Base-by-base conservation (phyloP, 2,329 filamentous ascomycete genomes). In the Ceratocystis diversiconidia region DNA sequence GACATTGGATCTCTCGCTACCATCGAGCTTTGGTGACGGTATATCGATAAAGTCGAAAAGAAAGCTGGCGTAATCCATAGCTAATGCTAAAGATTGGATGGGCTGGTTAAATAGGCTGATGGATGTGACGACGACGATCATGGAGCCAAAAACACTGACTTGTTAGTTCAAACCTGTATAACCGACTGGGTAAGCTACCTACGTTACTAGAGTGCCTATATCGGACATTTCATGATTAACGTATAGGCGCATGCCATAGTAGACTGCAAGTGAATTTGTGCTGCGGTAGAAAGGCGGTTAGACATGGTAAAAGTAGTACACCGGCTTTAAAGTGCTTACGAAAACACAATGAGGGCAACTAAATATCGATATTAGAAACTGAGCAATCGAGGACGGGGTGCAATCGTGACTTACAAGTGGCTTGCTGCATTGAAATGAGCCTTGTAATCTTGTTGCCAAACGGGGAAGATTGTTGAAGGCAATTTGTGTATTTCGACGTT, bases 31-130 rank as follows among this genome's bases (percentile, higher is more conserved):
- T 7, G 7, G 28, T n/a, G 32, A 36, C 6, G 65, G 65, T 36
- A 68, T 63, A 64, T 80, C 78, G 66, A 80, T 80, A 66, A 75
- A 72, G 41, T 70, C 70, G 67, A 76, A 76, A 66, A 76, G 74
- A 25, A 74, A 73, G 7, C 70, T 70, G 12, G 75, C 75, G 12
- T 75, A 74, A 8, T 71, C 72, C 2, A 73, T 71, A 1, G 76
- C 73, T 65, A 73, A 73, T 3, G 72, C 70, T 8, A 75, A 70
- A 3, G 74, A 72, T 15, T 74, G 72, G 2, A 75, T 71, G 1
- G 75, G 74, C 1, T 73, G 73, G 5, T 74, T 72, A 43, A 76
- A 73, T 28, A 72, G 70, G 2, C 70, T 69, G 10, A 75, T 63
- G 15, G 72, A 70, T 22, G 73, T 72, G 1, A 71, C 70, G 57